Conservation (phyloP, 2,329 filamentous ascomycete species). For the Arthroderma sp. region DNA sequence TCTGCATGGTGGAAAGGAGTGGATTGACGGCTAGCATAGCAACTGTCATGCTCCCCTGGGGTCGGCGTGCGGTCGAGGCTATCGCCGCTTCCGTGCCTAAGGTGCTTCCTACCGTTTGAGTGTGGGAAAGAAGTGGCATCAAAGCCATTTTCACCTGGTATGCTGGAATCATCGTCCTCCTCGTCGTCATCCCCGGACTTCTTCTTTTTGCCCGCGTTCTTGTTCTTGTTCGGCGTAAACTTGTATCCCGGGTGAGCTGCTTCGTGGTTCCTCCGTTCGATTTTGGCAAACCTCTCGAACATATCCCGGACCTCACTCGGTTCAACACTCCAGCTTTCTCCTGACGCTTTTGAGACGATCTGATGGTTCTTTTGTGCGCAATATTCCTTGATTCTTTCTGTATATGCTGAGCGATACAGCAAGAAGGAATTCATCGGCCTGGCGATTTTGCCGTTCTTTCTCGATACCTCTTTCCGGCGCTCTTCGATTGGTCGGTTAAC, state of each 20-base stretch:
- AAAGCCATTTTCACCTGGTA: conserved; percentile 21
- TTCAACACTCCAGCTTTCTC: conserved; percentile 74
- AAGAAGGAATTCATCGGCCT: conserved; percentile 97
- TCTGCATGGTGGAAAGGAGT: conserved; percentile 8
- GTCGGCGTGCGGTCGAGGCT: conserved; percentile 17
- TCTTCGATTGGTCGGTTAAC: conserved; percentile 58
- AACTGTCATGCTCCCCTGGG: conserved; percentile 18
- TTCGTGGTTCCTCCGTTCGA: conserved; percentile 74
- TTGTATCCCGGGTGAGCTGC: conserved; percentile 84
- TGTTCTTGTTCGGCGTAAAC: conserved; percentile 69
- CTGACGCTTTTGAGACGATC: conserved; percentile 75
- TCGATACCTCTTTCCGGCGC: conserved; percentile 54
- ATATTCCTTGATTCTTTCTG: conserved; percentile 70
- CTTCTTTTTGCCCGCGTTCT: conserved; percentile 37
- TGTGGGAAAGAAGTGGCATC: conserved; percentile 13
- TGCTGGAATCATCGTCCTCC: conserved; percentile 24
- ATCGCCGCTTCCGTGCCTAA: conserved; percentile 14
- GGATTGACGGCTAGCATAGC: conserved; percentile 9
- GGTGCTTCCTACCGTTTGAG: conserved; percentile 15
- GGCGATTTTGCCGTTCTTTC: conserved; percentile 66
- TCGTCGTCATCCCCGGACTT: conserved; percentile 24
- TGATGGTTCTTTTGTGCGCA: conserved; percentile 86
- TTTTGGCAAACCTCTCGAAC: conserved; percentile 65
- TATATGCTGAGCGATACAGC: conserved; percentile 87
- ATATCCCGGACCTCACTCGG: conserved; percentile 55